Evolutionary conservation across 2,329 filamentous ascomycete genomes (phyloP), one percentile per base, ranked within the genome.

Genomic region (Epichloe gansuensis): DNA sequence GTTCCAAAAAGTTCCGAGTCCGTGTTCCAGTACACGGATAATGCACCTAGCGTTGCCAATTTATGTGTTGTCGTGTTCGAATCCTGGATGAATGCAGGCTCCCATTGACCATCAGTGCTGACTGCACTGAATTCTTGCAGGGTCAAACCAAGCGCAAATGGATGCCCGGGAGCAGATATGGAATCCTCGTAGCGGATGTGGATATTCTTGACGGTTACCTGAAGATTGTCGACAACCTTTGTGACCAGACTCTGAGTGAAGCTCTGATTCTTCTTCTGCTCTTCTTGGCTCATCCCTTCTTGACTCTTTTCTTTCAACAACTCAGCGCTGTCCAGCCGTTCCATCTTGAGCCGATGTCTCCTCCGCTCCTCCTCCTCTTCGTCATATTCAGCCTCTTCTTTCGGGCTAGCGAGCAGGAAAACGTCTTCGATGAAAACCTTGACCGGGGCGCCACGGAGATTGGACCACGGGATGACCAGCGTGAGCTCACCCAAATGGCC

Each of bases 21-120:
- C 1, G 93, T 98, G 66, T 98, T 94, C 93, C 94, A 99, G 68
- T 99, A 99, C 9, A 97, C 79, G 3, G 93, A 89, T 49, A 99
- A 71, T 5, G 90, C 89, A 35, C 88, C 89, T 15, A 99, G 76
- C 3, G 85, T 94, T 5, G 90, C 93, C 45, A 98, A 76, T 70
- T 99, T 99, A 72, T 98, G 88, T 23, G 90, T 96, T 12, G 85
- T 86, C 31, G 78, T 76, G 46, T 82, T 82, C 1, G 87, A 86
- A 58, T 91, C 87, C 66, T 96, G 89, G 60, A 98, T 94, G 66
- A 96, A 98, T 31, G 89, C 94, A 1, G 93, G 91, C 56, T 86
- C 85, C 94, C 94, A 99, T 61, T 95, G 80, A 45, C 86, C 85
- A 66, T 98, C 88, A 5, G 93, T 98, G 67, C 90, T 97, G 63